A percentile compares a stretch with the other conserved stretches of the same genome.
Conservation (phyloP, 441 rosid genomes). For the Francoa sonchifolia region DNA sequence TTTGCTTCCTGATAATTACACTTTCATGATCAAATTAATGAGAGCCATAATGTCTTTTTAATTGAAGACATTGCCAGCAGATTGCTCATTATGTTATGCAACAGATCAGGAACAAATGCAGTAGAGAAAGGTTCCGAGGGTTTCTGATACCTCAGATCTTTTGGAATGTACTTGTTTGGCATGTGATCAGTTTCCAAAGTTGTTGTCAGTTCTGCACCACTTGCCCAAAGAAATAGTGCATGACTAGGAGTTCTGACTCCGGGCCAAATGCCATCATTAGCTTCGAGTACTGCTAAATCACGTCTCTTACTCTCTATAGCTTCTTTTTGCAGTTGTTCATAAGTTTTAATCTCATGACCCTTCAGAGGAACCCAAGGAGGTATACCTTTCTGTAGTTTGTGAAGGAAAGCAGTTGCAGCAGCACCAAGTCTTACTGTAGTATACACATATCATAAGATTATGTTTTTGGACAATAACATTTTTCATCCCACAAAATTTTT, state of each 20-base stretch:
- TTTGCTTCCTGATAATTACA: not conserved
- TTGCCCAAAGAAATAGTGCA: constrained; percentile 88
- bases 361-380: constrained; percentile 84
- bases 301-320: constrained; percentile 73
- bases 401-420: constrained; percentile 70
- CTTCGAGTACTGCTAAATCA: constrained; percentile 75
- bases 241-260: constrained; percentile 81
- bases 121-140: not conserved
- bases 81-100: not conserved
- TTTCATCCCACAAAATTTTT: too few species aligned
- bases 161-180: constrained; percentile 90
- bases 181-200: constrained; percentile 68
- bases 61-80: too few species aligned
- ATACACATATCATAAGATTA: too few species aligned
- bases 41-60: not conserved
- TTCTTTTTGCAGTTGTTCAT: constrained; percentile 74
- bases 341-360: constrained; percentile 66
- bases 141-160: constrained; percentile 49
- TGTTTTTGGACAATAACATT: not conserved
- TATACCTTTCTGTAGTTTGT: constrained; percentile 82
- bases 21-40: not conserved
- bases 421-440: constrained; percentile 81
- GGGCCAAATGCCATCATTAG: constrained; percentile 85
- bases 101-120: not conserved
- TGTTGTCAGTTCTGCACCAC: constrained; percentile 72